Evolutionary conservation across 1,139 yeast species (phyloP).

Genomic region (Kodamaea arcana): DNA sequence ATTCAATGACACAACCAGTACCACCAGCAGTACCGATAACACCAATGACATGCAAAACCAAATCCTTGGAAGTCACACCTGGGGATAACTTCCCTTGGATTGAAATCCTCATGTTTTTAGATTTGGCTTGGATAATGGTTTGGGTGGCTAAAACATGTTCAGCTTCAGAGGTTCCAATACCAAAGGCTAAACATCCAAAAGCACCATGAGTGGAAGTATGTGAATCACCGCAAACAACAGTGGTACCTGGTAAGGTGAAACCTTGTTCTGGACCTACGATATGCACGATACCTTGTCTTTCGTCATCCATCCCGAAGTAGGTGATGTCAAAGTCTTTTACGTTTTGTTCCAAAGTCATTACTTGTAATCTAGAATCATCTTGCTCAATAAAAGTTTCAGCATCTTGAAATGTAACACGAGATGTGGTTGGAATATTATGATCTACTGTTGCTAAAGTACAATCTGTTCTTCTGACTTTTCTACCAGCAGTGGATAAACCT

Average conservation of each 20-base stretch:
- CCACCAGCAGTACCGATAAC: constrained; percentile 99
- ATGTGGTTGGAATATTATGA: constrained; percentile 92
- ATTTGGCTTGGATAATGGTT: constrained; percentile 88
- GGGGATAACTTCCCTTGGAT: constrained; percentile 79
- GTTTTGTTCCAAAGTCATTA: constrained; percentile 85
- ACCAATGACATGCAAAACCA: constrained; percentile 90
- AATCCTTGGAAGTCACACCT: constrained; percentile 94
- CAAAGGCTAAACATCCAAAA: constrained; percentile 95
- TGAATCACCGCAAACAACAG: constrained; percentile 98
- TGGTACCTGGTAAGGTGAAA: constrained; percentile 95
- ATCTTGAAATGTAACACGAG: constrained; percentile 71
- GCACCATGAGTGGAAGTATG: constrained; percentile 99
- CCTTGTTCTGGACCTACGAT: constrained; percentile 99
- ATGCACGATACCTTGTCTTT: constrained; percentile 96
- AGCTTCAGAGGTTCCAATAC: constrained; percentile 98
- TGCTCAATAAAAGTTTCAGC: constrained; percentile 83
- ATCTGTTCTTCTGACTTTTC: constrained; percentile 86
- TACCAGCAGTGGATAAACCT: constrained; percentile 82
- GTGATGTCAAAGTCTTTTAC: constrained; percentile 86
- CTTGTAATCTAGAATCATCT: constrained; percentile 89
- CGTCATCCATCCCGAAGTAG: constrained; percentile 90
- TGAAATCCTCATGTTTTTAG: constrained; percentile 88
- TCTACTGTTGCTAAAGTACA: constrained; percentile 97
- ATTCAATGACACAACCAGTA: constrained; percentile 94
- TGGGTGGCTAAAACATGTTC: constrained; percentile 98